These are phyloP conservation scores for Mycena vulgaris DNA, from an alignment of 768 basidiomycete species.

Conservation along the genomic window DNA sequence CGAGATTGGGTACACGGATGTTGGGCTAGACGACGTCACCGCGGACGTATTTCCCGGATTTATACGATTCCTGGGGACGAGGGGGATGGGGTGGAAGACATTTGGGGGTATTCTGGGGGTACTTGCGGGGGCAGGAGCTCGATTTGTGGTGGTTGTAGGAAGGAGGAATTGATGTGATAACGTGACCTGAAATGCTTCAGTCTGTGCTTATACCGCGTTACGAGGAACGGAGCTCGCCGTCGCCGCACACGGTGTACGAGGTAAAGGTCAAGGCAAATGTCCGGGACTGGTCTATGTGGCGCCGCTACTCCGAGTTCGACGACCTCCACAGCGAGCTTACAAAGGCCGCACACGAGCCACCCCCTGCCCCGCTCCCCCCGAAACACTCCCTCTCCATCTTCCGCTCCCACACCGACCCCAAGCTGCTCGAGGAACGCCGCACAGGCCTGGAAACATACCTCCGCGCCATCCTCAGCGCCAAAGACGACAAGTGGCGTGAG, in stretches of 20 bases:
- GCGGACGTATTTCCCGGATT: conserved; percentile 73
- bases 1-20: conserved; percentile 66
- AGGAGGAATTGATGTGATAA: conserved; percentile 25
- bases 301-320: conserved; percentile 95
- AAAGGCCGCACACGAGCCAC: conserved; percentile 80
- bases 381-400: conserved; percentile 86
- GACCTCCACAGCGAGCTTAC: conserved; percentile 88
- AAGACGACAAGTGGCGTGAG: conserved; percentile 89
- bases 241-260: conserved; percentile 85
- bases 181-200: conserved; percentile 32
- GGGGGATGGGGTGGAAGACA: conserved; percentile 60
- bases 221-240: conserved; percentile 79
- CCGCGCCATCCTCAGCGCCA: conserved; percentile 86
- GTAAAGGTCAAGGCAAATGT: conserved; percentile 91
- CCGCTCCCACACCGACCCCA: conserved; percentile 69
- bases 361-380: conserved; percentile 86
- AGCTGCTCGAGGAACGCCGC: conserved; percentile 83
- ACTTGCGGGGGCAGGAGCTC: conserved; percentile 56
- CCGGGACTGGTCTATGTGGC: conserved; percentile 94
- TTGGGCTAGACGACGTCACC: conserved; percentile 71
- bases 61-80: conserved; percentile 60
- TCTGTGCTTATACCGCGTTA: conserved; percentile 74
- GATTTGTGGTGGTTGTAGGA: conserved; percentile 67
- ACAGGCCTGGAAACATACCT: conserved; percentile 87
- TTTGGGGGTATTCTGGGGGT: conserved; percentile 57